Base-by-base conservation (phyloP, 2,329 filamentous ascomycete species). In the Aspergillus sp. region DNA sequence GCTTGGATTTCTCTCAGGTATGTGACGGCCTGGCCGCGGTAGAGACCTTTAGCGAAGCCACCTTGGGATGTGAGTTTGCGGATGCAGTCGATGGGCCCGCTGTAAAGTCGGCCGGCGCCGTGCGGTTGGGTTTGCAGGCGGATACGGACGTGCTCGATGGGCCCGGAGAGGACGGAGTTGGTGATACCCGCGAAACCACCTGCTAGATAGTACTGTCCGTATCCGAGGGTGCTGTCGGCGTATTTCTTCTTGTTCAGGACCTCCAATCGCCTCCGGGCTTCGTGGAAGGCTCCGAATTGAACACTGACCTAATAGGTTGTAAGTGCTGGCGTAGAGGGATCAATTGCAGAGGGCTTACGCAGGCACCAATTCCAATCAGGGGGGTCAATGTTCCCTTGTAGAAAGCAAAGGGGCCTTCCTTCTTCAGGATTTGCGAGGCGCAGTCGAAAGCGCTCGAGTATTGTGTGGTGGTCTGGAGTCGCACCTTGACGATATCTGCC, bases 361-460 rank as follows among this genome's bases (percentile, higher is more conserved):
- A 99, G 66, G 95, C 95, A 66, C 95, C 95, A 71, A 99, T 98
- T 65, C 95, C 95, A 56, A 99, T 85, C 55, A 99, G 83, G 0
- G 95, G 95, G 5, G 95, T 98, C 56, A 99, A 82, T 0, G 95
- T 98, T 69, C 95, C 95, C 78, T 99, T 99, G 85, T 99, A 99
- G 81, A 99, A 99, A 56, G 95, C 95, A 12, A 90, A 78, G 2
- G 92, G 83, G 2, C 95, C 95, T 76, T 99, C 95, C 69, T 91
- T 88, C 68, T 85, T 87, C 77, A 91, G 91, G 78, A 99, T 98
- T 62, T 89, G 85, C 51, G 83, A 83, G 7, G 93, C 95, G 64
- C 90, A 91, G 68, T 91, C 83, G 47, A 96, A 77, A 53, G 95
- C 95, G 63, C 85, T 88, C 53, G 85, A 82, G 81, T 97, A 96